These are phyloP conservation scores for Mediolabrus comicus DNA, from an alignment of 108 stramenopile genomes.

Conservation along the genomic window DNA sequence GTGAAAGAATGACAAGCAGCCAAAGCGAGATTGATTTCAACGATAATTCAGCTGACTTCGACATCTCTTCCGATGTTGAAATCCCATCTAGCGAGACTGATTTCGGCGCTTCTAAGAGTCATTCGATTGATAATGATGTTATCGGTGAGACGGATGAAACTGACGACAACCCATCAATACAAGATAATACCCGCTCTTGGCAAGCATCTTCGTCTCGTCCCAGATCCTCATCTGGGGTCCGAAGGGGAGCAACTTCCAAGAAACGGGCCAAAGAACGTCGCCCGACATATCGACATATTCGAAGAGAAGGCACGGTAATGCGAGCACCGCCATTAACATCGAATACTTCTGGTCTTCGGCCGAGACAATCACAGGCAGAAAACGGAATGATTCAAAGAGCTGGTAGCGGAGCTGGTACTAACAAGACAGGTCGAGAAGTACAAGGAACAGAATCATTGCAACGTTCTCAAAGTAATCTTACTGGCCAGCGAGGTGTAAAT, in stretches of 20 bases:
- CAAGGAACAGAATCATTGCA: background rate
- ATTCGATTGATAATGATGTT: conserved; percentile 13
- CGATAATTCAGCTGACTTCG: background rate
- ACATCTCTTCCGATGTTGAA: background rate
- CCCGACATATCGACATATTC: background rate
- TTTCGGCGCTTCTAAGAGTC: background rate
- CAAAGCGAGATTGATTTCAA: background rate
- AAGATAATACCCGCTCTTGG: background rate
- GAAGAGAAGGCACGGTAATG: background rate
- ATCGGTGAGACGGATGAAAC: conserved; percentile 31
- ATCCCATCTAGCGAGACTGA: background rate
- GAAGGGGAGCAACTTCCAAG: background rate
- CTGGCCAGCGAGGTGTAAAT: background rate
- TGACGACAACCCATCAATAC: conserved; percentile 4
- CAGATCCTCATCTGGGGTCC: background rate
- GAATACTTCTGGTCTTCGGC: background rate
- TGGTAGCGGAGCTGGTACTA: background rate
- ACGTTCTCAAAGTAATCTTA: background rate
- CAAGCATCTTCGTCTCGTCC: background rate
- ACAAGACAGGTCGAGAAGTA: background rate
- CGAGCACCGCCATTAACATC: background rate
- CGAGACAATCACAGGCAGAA: background rate
- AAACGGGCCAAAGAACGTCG: background rate
- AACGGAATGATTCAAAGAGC: background rate
- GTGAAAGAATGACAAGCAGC: background rate